Base-by-base conservation (phyloP, 352 stramenopile genomes). In the Saprolegnia parasitica region DNA sequence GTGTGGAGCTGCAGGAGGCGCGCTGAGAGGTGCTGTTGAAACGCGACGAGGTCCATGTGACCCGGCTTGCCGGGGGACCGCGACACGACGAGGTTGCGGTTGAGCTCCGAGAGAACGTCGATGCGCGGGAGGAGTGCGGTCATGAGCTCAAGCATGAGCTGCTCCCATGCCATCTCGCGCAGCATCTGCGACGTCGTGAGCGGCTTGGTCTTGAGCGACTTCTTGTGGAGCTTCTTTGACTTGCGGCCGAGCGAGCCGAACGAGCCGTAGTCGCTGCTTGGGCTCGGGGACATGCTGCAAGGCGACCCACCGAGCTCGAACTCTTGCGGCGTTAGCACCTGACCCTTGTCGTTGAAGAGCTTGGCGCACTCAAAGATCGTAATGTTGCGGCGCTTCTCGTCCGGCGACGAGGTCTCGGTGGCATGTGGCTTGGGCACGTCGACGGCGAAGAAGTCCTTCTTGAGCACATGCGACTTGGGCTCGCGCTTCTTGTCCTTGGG, bases 71-170 rank as follows among this genome's bases (percentile, higher is more conserved):
- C 29, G 29, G 42, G 18, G 1, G 42, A 15, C 3, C 13, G 16
- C 9, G 42, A 60, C 39, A 46, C 42, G 11, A 70, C 63, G n/a
- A 70, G 52, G 13, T 26, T 70, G 18, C 63, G 60, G 56, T 93
- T 93, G 10, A 93, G 77, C 66, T 93, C 84, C 67, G 91, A 84
- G 20, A 81, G 80, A n/a, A 93, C 84, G 55, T 93, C 84, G 11
- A 92, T 63, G 24, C 84, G 74, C 0, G 86, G 84, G 18, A 92
- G 77, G 35, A 93, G 47, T 15, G 78, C 57, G 57, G 73, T 78
- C 84, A 93, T 89, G 67, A 93, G 83, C 66, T 91, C 84, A 24
- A 93, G 74, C 50, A 90, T 81, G 40, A 91, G 68, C 68, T 91
- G 80, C 32, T 91, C 86, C 55, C 47, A 67, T 4, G 63, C 63